These are phyloP conservation scores for Geranomyces michiganensis DNA, from an alignment of 192 early-diverging fungal genomes.

Conservation along the genomic window DNA sequence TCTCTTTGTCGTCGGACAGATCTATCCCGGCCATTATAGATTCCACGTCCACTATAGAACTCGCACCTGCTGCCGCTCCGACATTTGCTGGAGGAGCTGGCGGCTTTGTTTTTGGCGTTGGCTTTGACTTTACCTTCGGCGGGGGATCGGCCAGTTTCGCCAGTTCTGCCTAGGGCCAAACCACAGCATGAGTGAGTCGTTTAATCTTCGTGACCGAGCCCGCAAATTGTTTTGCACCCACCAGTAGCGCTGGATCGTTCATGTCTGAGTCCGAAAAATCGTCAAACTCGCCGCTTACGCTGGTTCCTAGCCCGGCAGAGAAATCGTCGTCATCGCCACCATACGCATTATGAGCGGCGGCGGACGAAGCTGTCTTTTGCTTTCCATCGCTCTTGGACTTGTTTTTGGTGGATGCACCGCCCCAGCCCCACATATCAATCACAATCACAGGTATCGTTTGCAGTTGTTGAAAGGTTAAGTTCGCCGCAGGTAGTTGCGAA, in stretches of 20 bases:
- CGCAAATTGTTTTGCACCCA: background rate
- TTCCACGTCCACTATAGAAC: background rate
- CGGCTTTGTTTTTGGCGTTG: background rate
- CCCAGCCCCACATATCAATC: background rate
- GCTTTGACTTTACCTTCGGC: slow-evolving; percentile 14
- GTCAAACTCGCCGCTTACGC: background rate
- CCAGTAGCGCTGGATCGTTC: slow-evolving; percentile 43
- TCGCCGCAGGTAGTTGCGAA: too few relatives aligned
- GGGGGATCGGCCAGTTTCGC: background rate
- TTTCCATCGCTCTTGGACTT: background rate
- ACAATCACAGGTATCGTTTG: background rate
- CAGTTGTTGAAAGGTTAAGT: too few relatives aligned
- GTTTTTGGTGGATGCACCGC: background rate
- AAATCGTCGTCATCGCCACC: slow-evolving; percentile 2
- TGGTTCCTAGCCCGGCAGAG: too few relatives aligned
- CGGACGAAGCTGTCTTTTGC: background rate
- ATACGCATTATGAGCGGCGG: background rate
- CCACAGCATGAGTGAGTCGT: background rate
- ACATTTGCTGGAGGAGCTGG: background rate
- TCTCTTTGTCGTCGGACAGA: slow-evolving; percentile 51
- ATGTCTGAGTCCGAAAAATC: slow-evolving; percentile 30
- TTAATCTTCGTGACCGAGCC: background rate
- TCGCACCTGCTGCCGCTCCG: background rate
- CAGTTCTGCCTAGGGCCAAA: background rate
- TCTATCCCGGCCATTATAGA: slow-evolving; percentile 6